Evolutionary conservation across 2,329 filamentous ascomycete genomes (phyloP).

Genomic region (Monosporascus sp.): DNA sequence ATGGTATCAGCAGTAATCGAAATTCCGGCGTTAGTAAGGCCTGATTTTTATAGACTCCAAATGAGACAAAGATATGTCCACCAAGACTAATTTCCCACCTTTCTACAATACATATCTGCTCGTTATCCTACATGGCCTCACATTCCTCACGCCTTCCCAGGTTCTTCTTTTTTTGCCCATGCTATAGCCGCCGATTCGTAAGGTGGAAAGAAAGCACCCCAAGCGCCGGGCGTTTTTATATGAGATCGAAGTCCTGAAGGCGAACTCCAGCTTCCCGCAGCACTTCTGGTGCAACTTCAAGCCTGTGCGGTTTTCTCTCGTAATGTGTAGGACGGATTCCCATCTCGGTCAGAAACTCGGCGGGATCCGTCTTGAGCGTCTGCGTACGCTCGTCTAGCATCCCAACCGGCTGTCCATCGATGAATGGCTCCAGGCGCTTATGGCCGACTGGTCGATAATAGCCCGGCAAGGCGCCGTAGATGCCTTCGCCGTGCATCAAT

Average conservation of each 20-base stretch:
- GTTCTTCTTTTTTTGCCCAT: no score
- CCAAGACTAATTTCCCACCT: no score
- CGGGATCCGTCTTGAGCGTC: background rate
- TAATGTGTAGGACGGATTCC: background rate
- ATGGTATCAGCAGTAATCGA: no score
- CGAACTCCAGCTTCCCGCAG: background rate
- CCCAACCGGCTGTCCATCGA: background rate
- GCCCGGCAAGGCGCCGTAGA: background rate
- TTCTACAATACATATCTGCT: no score
- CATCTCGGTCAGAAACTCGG: background rate
- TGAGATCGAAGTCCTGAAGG: background rate
- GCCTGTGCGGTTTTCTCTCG: background rate
- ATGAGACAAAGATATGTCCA: no score
- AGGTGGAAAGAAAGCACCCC: background rate
- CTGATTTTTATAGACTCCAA: no score
- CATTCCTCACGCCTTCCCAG: no score
- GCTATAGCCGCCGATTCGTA: background rate
- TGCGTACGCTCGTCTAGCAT: background rate
- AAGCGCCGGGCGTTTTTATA: background rate
- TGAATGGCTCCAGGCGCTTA: background rate
- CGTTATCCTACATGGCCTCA: no score
- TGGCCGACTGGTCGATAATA: background rate
- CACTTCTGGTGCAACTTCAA: background rate
- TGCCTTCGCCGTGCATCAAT: background rate
- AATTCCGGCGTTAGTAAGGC: no score